Base-by-base conservation (phyloP, 208 protist genomes). In the Crithidia thermophila region DNA sequence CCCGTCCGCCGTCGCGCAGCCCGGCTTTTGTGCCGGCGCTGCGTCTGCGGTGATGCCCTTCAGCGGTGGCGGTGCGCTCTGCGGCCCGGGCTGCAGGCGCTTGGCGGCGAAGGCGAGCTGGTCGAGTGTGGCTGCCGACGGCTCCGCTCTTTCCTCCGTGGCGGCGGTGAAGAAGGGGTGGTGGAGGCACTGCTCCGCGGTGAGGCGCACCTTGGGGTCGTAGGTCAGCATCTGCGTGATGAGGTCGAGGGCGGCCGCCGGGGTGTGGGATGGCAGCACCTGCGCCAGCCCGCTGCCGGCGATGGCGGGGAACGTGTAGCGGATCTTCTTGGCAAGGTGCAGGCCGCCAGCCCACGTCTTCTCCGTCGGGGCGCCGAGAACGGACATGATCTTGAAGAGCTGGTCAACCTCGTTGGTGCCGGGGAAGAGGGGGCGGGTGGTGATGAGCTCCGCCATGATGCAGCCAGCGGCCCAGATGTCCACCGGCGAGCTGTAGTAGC, bases 391-490 rank as follows among this genome's bases (percentile, higher is more conserved):
- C 45, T 90, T 90, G 46, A 87, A 84, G 3, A 96, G 75, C 62
- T 96, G 91, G 68, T 94, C 85, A 23, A 94, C 83, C 71, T 96
- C 86, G 73, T 91, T 91, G 21, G 75, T 79, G 13, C 91, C 91
- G 14, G 86, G 84, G 72, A 99, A 99, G 5, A 99, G 86, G 6
- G 99, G 98, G 46, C 94, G 90, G 13, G 97, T 98, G 6, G 98
- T 81, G 66, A 99, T 86, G 23, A 99, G 77, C 77, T 99, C 98
- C 6, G 92, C 97, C 58, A 99, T 86, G 37, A 99, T 99, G 82
- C 97, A 99, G 18, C 97, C 98, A 20, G 81, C 72, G 4, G 94
- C 97, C 97, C 95, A 99, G 9, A 99, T 85, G 76, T 98, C 97
- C 31, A 99, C 97, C 13, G 95, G 76, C 10, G 91, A 81, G 27